Conservation (phyloP, 2,329 filamentous ascomycete species). For the Colletotrichum horii region DNA sequence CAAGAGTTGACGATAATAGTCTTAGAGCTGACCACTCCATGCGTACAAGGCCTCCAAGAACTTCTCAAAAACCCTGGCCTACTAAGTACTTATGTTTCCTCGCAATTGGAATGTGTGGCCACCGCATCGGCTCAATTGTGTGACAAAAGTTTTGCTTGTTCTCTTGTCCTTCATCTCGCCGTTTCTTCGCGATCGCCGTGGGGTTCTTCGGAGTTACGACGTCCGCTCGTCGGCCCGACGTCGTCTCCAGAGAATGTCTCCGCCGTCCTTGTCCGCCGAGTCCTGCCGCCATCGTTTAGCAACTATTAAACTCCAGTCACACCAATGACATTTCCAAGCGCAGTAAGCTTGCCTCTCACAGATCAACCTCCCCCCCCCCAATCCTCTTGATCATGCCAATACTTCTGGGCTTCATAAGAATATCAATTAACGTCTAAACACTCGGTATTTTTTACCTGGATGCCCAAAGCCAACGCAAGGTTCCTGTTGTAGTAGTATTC, state of each 20-base stretch:
- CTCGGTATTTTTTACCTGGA: not conserved
- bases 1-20: too few relatives aligned
- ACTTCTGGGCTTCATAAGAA: not conserved
- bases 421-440: not conserved
- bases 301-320: not conserved
- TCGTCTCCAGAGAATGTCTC: not conserved
- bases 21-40: too few relatives aligned
- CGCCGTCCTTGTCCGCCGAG: not conserved
- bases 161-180: not conserved
- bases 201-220: constrained; percentile 21
- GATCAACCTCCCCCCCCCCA: too few relatives aligned
- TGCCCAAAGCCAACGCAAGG: not conserved
- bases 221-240: not conserved
- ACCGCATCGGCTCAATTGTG: not conserved
- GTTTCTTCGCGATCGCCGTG: not conserved
- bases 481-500: not conserved
- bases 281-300: not conserved
- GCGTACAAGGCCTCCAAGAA: not conserved
- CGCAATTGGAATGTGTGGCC: not conserved
- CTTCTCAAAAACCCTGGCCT: not conserved
- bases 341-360: not conserved
- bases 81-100: not conserved
- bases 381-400: not conserved
- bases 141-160: not conserved
- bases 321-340: not conserved